A percentile compares a stretch with the other conserved stretches of the same genome.
Conservation (phyloP, 495 filamentous ascomycete genomes). For the Stereocaulon alpinum region DNA sequence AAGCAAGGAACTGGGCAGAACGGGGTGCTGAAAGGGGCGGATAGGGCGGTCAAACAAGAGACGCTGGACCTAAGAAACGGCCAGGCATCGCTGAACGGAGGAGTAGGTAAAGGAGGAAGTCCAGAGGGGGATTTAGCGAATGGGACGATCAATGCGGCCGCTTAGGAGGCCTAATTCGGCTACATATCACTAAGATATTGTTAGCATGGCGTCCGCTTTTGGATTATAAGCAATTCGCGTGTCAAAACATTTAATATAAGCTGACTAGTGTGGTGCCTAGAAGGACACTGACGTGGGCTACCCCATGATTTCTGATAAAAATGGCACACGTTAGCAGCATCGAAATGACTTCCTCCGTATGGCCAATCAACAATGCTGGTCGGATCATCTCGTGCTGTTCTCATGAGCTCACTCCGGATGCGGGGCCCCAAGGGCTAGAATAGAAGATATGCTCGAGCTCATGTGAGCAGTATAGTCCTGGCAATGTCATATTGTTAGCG, state of each 20-base stretch:
- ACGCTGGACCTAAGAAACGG: slow-evolving; percentile 6
- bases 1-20: not conserved
- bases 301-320: not conserved
- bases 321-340: too few species aligned
- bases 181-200: not conserved
- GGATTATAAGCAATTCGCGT: not conserved
- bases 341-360: too few species aligned
- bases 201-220: too few species aligned
- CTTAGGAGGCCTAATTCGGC: not conserved
- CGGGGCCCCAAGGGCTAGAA: too few species aligned
- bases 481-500: too few species aligned
- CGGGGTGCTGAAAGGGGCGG: slow-evolving; percentile 3
- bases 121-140: not conserved
- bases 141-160: not conserved
- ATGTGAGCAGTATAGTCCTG: too few species aligned
- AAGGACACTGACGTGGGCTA: not conserved
- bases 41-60: slow-evolving; percentile 4
- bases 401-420: too few species aligned
- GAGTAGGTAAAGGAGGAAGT: not conserved
- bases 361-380: too few species aligned
- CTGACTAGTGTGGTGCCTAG: not conserved
- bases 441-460: too few species aligned
- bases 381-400: too few species aligned
- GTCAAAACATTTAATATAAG: not conserved
- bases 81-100: not conserved